These are phyloP conservation scores for Eimeria brunetti DNA, from an alignment of 169 alveolate genomes.

Conservation along the genomic window DNA sequence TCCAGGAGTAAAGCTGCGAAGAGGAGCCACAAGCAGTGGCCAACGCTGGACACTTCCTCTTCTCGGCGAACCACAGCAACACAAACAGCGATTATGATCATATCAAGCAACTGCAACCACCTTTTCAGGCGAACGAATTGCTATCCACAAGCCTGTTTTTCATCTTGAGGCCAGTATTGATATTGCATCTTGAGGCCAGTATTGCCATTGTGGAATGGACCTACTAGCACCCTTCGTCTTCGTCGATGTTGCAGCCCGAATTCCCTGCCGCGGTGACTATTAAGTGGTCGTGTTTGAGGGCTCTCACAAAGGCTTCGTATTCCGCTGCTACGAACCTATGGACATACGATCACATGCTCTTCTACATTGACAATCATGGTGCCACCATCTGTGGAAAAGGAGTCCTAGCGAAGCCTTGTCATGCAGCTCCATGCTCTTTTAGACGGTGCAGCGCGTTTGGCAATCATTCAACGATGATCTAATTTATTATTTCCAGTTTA, in stretches of 20 bases:
- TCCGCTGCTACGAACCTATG: conserved; percentile 73
- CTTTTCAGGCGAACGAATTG: not conserved
- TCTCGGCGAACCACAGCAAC: not conserved
- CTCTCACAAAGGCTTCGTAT: conserved; percentile 69
- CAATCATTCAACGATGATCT: not conserved
- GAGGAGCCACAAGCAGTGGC: not conserved
- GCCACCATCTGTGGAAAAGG: not conserved
- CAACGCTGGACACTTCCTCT: not conserved
- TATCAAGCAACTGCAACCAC: not conserved
- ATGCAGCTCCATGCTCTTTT: not conserved
- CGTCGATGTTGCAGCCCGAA: conserved; percentile 79
- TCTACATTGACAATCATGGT: not conserved
- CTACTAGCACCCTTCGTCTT: conserved; percentile 52
- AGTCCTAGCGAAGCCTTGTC: not conserved
- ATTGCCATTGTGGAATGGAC: not conserved
- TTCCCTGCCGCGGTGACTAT: conserved; percentile 80
- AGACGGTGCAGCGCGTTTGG: not conserved
- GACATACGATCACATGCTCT: not conserved
- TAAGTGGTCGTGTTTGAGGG: conserved; percentile 65
- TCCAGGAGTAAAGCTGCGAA: conserved; percentile 73
- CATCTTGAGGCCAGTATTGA: not conserved
- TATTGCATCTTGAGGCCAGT: not conserved
- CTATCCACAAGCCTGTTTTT: not conserved
- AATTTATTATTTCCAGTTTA: not conserved
- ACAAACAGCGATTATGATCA: not conserved